A percentile compares a stretch with the other conserved stretches of the same genome.
These are phyloP conservation scores for Drosera spatulata DNA, from an alignment of 179 eudicot species.

Conservation along the genomic window DNA sequence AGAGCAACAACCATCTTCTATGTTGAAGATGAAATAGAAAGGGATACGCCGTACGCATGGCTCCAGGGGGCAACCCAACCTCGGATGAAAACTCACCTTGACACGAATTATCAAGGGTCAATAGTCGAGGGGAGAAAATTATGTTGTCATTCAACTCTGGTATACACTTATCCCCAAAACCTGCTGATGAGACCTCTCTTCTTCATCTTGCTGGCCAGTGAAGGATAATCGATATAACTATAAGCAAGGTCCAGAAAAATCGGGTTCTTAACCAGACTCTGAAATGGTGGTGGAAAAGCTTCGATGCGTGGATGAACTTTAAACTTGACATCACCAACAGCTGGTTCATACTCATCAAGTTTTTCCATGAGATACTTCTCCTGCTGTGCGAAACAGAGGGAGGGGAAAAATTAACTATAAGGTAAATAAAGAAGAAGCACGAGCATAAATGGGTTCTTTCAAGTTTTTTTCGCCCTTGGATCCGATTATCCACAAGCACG, in stretches of 20 bases:
- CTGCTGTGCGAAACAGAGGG: conserved; percentile 10
- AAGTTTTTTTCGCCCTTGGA: background rate
- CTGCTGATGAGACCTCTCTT: conserved; percentile 65
- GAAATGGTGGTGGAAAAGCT: conserved; percentile 72
- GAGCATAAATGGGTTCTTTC: background rate
- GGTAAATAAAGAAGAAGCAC: conserved; percentile 1
- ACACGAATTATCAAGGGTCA: no score
- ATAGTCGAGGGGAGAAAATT: no score
- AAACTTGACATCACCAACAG: conserved; percentile 53
- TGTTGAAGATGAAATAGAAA: no score
- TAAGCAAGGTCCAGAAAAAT: conserved; percentile 79
- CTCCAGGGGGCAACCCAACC: no score
- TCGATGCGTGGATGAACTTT: conserved; percentile 61
- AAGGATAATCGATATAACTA: conserved; percentile 69
- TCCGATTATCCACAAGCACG: no score
- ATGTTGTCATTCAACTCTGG: no score
- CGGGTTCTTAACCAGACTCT: conserved; percentile 67
- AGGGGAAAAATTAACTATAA: conserved; percentile 3
- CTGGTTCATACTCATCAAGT: conserved; percentile 70
- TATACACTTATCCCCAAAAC: conserved; percentile 48
- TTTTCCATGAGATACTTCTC: conserved; percentile 66
- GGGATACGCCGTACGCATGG: no score
- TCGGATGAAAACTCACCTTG: no score
- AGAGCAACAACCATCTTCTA: no score
- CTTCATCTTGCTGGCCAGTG: conserved; percentile 80